These are phyloP conservation scores for Saccharomycopsis capsularis DNA, from an alignment of 805 yeast species.

Conservation along the genomic window DNA sequence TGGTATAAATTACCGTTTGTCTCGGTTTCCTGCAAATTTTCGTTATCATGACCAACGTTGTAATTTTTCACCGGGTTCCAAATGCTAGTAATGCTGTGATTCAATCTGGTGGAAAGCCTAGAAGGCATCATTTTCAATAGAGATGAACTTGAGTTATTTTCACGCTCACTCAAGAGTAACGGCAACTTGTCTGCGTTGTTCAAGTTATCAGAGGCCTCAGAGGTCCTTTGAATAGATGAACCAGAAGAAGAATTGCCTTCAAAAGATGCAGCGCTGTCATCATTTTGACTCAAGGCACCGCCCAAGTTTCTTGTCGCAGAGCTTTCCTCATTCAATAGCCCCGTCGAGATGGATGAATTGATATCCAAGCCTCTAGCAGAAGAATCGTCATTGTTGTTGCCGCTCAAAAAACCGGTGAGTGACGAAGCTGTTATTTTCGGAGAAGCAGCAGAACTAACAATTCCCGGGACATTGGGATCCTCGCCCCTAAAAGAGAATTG, in stretches of 20 bases:
- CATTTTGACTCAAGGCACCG: background rate
- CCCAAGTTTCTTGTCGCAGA: background rate
- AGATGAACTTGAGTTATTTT: constrained; percentile 2
- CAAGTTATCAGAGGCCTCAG: background rate
- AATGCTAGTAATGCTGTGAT: constrained; percentile 10
- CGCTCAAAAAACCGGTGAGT: background rate
- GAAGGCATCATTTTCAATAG: constrained; percentile 2
- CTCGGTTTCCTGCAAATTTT: background rate
- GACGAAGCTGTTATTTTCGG: constrained; percentile 6
- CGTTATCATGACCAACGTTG: background rate
- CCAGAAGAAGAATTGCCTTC: background rate
- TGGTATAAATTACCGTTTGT: background rate
- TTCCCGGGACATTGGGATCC: constrained; percentile 16
- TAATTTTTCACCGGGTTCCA: constrained; percentile 10
- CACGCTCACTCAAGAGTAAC: background rate
- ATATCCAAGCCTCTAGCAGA: background rate
- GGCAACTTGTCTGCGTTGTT: constrained; percentile 2
- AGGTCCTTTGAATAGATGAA: background rate
- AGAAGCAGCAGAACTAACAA: constrained; percentile 9
- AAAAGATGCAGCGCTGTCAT: background rate
- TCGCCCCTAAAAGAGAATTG: constrained; percentile 15
- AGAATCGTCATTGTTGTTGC: background rate
- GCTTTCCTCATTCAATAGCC: background rate
- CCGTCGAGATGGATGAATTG: background rate
- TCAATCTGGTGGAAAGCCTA: constrained; percentile 2